Evolutionary conservation across 1,139 yeast species (phyloP).

Genomic region (Cylindricascospora bacillispora): DNA sequence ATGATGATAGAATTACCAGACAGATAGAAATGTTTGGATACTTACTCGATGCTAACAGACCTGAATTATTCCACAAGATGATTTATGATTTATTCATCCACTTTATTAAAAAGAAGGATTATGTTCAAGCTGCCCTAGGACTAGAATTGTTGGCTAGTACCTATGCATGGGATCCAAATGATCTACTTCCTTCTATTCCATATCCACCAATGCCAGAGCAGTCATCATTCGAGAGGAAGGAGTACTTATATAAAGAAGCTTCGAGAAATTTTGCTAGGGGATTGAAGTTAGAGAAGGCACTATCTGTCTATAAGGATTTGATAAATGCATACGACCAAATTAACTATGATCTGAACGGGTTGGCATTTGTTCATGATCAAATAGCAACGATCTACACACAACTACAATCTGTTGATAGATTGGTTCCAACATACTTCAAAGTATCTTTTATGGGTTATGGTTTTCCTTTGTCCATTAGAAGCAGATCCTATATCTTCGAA

Average conservation of each 20-base stretch:
- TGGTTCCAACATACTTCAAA: conserved; percentile 67
- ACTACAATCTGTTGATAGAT: conserved; percentile 58
- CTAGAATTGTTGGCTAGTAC: conserved; percentile 69
- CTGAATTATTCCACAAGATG: conserved; percentile 68
- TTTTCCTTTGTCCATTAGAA: conserved; percentile 66
- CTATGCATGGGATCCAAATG: conserved; percentile 61
- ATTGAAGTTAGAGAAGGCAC: conserved; percentile 62
- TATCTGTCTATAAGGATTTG: conserved; percentile 64
- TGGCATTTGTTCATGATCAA: conserved; percentile 60
- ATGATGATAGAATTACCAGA: conserved; percentile 77
- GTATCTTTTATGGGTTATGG: conserved; percentile 78
- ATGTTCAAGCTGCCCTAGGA: conserved; percentile 73
- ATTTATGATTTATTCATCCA: conserved; percentile 63
- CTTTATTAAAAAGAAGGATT: conserved; percentile 47
- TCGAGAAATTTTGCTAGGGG: conserved; percentile 65
- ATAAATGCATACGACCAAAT: conserved; percentile 61
- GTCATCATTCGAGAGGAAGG: conserved; percentile 72
- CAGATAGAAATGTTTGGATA: conserved; percentile 66
- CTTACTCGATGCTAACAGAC: conserved; percentile 66
- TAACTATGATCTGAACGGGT: conserved; percentile 65
- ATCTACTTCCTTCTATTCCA: conserved; percentile 41
- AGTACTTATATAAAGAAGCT: conserved; percentile 54
- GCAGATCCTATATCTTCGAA: conserved; percentile 69
- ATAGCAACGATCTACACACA: conserved; percentile 56
- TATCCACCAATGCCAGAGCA: conserved; percentile 71